These are phyloP conservation scores for Alternaria dauci DNA, from an alignment of 2,329 filamentous ascomycete species.

Conservation along the genomic window DNA sequence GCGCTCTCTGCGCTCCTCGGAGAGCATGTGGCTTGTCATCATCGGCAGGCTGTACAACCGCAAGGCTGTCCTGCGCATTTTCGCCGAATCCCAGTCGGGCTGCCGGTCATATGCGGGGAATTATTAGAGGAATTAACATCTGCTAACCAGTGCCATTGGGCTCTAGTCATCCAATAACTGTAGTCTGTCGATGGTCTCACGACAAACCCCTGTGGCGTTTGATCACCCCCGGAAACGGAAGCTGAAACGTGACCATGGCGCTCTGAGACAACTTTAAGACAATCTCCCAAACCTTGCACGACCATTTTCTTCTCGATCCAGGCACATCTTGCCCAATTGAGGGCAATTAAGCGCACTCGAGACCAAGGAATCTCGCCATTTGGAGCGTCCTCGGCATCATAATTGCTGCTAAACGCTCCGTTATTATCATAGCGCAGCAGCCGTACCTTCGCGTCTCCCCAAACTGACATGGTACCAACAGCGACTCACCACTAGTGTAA, in stretches of 20 bases:
- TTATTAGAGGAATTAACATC: slow-evolving; percentile 11
- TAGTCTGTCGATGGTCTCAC: slow-evolving; percentile 30
- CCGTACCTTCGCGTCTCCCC: slow-evolving; percentile 38
- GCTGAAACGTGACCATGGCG: slow-evolving; percentile 45
- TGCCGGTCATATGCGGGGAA: slow-evolving; percentile 30
- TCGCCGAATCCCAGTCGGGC: not conserved
- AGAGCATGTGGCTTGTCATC: slow-evolving; percentile 28
- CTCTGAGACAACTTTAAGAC: slow-evolving; percentile 50
- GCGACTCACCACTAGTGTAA: slow-evolving; percentile 46
- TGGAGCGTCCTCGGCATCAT: slow-evolving; percentile 16
- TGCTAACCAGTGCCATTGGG: not conserved
- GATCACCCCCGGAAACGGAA: slow-evolving; percentile 38
- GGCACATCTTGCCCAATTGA: slow-evolving; percentile 23
- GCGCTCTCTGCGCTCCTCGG: slow-evolving; percentile 9
- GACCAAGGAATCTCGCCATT: slow-evolving; percentile 26
- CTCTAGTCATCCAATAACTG: slow-evolving; percentile 22
- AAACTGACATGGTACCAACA: slow-evolving; percentile 49
- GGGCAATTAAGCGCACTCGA: slow-evolving; percentile 28
- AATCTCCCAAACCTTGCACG: slow-evolving; percentile 32
- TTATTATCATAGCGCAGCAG: slow-evolving; percentile 26
- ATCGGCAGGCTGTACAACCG: slow-evolving; percentile 10
- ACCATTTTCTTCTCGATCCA: slow-evolving; percentile 32
- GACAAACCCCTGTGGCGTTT: slow-evolving; percentile 38
- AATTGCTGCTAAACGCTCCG: slow-evolving; percentile 39
- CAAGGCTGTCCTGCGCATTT: slow-evolving; percentile 12